Evolutionary conservation across 345 rosid species (phyloP).

Genomic region (Aquilaria sinensis): DNA sequence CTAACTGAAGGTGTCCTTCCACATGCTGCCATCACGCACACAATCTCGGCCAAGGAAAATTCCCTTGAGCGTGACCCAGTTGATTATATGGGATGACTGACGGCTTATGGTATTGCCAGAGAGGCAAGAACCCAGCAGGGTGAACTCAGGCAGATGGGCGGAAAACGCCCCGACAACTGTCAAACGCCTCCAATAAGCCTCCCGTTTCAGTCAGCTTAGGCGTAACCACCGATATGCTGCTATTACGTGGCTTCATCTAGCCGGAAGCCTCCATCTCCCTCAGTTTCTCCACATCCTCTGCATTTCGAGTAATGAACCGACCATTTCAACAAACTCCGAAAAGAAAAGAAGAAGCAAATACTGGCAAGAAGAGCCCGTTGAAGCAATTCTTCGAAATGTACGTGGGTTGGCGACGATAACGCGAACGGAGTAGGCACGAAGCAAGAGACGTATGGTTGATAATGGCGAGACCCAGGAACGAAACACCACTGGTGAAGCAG

Average conservation of each 20-base stretch:
- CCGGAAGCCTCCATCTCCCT: slow-evolving; percentile 26
- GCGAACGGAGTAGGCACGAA: slow-evolving; percentile 52
- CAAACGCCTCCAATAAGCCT: slow-evolving; percentile 52
- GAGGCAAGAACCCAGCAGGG: slow-evolving; percentile 43
- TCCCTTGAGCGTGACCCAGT: neutral
- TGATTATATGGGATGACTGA: neutral
- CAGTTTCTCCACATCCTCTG: slow-evolving; percentile 39
- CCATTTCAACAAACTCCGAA: neutral
- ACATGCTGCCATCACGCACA: slow-evolving; percentile 79
- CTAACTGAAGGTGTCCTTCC: slow-evolving; percentile 63
- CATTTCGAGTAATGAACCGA: neutral
- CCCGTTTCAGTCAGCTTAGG: slow-evolving; percentile 43
- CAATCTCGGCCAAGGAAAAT: slow-evolving; percentile 49
- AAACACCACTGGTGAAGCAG: slow-evolving; percentile 66
- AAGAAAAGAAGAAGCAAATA: neutral
- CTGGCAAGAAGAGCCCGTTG: neutral
- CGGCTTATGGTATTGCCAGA: neutral
- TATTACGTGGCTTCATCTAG: slow-evolving; percentile 21
- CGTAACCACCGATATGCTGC: slow-evolving; percentile 33
- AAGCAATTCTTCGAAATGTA: neutral
- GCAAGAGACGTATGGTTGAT: slow-evolving; percentile 37
- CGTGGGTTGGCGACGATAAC: slow-evolving; percentile 51
- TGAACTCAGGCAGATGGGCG: slow-evolving; percentile 73
- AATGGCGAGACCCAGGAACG: slow-evolving; percentile 56
- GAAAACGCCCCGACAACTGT: slow-evolving; percentile 81